Base-by-base conservation (phyloP, 805 yeast species). In the Wickerhamiella sorbophila region DNA sequence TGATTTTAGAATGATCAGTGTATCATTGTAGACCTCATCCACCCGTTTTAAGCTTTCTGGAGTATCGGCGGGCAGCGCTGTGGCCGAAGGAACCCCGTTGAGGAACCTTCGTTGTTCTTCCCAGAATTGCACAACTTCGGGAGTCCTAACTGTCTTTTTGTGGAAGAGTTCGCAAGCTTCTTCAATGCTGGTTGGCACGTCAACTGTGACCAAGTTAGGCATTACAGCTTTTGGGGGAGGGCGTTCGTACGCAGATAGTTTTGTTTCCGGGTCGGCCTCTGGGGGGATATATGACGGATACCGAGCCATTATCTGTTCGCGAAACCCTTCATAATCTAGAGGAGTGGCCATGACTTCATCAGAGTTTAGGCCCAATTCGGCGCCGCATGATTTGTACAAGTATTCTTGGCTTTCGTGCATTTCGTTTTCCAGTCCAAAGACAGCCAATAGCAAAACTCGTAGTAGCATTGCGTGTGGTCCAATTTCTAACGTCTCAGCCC, bases 301-400 rank as follows among this genome's bases (percentile, higher is more conserved):
- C 46, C 94, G 70, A 9, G 84, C 71, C 3, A 67, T 58, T 2
- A 87, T 57, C 45, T 84, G 93, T 40, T 81, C 82, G 46, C 85
- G 67, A 54, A 82, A 86, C 5, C 81, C 75, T 52, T 75, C 77
- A 55, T 83, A 88, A 49, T 87, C 94, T n/a, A 83, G 59, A 0
- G 95, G 94, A 0, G 94, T 77, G 8, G 87, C 77, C 21, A 32
- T 31, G 43, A 33, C 54, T 1, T 56, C 49, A 2, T 56, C 52
- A 3, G 42, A 29, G 31, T 45, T 53, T 5, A 46, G 42, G 21
- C 17, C 49, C n/a, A 22, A 18, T 5, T 52, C 48, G 20, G 61
- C 40, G n/a, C 63, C 65, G 52, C 68, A 71, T 35, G 63, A 64
- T 24, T 61, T 51, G 24, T 64, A 57, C 18, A 79, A 58, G 48